These are phyloP conservation scores for Curvularia verruculosa DNA, from an alignment of 2,329 filamentous ascomycete species.

Conservation along the genomic window DNA sequence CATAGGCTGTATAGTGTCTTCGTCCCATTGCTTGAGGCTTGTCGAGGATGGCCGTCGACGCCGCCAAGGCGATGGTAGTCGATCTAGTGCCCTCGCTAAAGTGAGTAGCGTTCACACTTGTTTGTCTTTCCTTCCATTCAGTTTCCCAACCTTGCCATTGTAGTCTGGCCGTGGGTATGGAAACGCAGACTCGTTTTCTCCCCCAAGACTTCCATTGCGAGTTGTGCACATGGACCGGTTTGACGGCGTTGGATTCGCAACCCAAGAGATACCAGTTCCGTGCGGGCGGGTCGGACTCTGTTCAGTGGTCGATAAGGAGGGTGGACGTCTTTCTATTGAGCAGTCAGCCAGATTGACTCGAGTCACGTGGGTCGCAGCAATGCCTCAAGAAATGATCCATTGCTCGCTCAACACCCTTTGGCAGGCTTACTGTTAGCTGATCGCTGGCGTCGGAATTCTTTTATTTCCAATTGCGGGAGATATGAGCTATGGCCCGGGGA, in stretches of 20 bases:
- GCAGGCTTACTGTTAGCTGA: neutral
- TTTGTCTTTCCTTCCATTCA: neutral
- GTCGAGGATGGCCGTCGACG: neutral
- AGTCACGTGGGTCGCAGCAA: neutral
- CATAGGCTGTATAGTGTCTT: neutral
- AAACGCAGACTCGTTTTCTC: neutral
- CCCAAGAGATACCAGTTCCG: neutral
- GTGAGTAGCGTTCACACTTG: neutral
- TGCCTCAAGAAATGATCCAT: neutral
- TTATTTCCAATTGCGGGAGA: neutral
- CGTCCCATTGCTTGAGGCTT: neutral
- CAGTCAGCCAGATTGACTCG: neutral
- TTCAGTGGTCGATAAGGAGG: neutral
- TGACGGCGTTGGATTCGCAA: neutral
- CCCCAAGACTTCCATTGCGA: neutral
- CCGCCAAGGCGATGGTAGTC: neutral
- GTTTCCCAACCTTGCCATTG: neutral
- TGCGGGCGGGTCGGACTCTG: neutral
- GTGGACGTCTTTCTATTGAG: neutral
- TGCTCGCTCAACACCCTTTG: neutral
- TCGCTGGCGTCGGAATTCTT: neutral
- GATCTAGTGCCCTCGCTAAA: neutral
- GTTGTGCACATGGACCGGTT: neutral
- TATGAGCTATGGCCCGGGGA: neutral
- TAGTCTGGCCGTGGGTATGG: neutral